Conservation (phyloP, 176 grass and related monocot species). For the Carex scoparia region DNA sequence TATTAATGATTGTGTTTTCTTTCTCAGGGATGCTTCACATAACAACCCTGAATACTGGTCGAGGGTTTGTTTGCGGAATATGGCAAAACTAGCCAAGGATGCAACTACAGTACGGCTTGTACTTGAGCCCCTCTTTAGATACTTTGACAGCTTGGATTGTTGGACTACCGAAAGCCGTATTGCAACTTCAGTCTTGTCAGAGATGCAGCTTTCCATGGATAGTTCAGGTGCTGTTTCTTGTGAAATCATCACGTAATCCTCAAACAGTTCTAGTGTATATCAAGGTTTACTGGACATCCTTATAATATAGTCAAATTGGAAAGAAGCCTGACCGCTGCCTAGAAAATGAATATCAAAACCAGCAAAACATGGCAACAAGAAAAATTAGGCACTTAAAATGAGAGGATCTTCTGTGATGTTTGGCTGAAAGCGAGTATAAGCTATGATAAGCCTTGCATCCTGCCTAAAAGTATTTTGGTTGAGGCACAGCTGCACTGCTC, state of each 20-base stretch:
- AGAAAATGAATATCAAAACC: constrained; percentile 10
- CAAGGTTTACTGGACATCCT: not conserved
- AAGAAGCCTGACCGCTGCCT: not conserved
- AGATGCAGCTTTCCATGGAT: constrained; percentile 80
- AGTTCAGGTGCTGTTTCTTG: constrained; percentile 53
- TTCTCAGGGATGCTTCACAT: constrained; percentile 53
- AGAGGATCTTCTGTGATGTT: not conserved
- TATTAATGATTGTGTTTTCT: not conserved
- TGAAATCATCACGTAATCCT: constrained; percentile 33
- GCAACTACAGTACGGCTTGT: constrained; percentile 75
- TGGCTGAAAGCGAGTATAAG: not conserved
- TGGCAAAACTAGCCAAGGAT: constrained; percentile 85
- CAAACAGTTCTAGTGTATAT: not conserved
- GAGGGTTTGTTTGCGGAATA: constrained; percentile 79
- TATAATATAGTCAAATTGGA: not conserved
- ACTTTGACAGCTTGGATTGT: constrained; percentile 65
- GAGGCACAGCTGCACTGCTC: not conserved
- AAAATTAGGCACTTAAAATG: not conserved
- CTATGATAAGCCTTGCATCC: not conserved
- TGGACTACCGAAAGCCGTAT: constrained; percentile 84
- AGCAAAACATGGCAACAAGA: not conserved
- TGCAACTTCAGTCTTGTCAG: constrained; percentile 77
- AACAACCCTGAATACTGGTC: constrained; percentile 66
- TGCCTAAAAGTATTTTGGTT: not conserved
- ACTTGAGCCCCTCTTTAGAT: constrained; percentile 80